A percentile compares a stretch with the other conserved stretches of the same genome.
Conservation (phyloP, 805 yeast species). For the Tetrapisispora namnaoensis region DNA sequence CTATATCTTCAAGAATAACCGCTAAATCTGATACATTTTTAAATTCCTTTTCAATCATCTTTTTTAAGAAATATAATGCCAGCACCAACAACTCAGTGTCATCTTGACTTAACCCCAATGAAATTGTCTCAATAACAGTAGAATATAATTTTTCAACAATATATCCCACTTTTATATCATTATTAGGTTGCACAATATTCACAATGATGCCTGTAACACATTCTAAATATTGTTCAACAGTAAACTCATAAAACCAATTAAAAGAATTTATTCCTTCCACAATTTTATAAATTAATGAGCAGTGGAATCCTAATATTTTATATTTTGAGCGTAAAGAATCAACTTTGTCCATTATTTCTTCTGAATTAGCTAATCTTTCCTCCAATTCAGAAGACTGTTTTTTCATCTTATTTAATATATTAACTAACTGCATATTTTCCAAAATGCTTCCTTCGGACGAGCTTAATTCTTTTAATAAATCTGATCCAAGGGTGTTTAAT, state of each 20-base stretch:
- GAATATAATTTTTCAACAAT: slow-evolving; percentile 31
- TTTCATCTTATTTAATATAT: slow-evolving; percentile 57
- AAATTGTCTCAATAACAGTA: slow-evolving; percentile 37
- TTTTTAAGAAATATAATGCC: not conserved
- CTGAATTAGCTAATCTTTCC: slow-evolving; percentile 44
- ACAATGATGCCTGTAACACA: slow-evolving; percentile 28
- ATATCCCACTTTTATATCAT: not conserved
- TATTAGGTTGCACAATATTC: not conserved
- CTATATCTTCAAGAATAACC: not conserved
- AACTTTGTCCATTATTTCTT: slow-evolving; percentile 43
- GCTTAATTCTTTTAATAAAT: slow-evolving; percentile 48
- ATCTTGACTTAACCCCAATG: slow-evolving; percentile 36
- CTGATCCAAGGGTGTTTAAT: slow-evolving; percentile 47
- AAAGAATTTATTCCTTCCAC: slow-evolving; percentile 35
- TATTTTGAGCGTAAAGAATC: slow-evolving; percentile 40
- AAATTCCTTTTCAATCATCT: not conserved
- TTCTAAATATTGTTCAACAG: slow-evolving; percentile 36
- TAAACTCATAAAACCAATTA: slow-evolving; percentile 50
- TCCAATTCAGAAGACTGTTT: slow-evolving; percentile 47
- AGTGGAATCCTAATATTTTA: slow-evolving; percentile 44
- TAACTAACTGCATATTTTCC: slow-evolving; percentile 53
- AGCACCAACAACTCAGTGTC: not conserved
- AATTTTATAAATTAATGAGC: slow-evolving; percentile 41
- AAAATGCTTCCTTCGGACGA: slow-evolving; percentile 51
- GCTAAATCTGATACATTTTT: not conserved